Conservation (phyloP, 2,329 filamentous ascomycete genomes). For the Blastomyces emzantsi region DNA sequence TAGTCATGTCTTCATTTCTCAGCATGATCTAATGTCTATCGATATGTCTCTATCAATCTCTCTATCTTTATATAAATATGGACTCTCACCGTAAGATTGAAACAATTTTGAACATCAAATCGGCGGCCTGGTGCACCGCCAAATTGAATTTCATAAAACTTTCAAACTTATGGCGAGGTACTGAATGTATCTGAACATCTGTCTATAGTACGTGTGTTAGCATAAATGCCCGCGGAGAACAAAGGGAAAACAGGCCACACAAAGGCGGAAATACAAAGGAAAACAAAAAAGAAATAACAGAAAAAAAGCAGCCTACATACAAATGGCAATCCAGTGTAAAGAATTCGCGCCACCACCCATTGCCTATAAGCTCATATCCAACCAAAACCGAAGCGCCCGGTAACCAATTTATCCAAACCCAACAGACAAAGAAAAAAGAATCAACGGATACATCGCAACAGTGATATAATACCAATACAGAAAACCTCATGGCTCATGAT, state of each 20-base stretch:
- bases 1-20: not conserved
- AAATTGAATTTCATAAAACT: not conserved
- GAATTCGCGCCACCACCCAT: not conserved
- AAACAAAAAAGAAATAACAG: not conserved
- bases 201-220: not conserved
- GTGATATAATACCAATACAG: not conserved
- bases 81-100: not conserved
- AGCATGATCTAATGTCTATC: not conserved
- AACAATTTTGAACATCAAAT: no score
- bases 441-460: not conserved
- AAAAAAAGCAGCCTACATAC: not conserved
- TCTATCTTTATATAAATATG: not conserved
- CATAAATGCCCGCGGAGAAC: not conserved
- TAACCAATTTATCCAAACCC: not conserved
- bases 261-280: not conserved
- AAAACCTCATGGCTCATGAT: constrained; percentile 1
- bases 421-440: not conserved
- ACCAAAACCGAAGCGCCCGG: not conserved
- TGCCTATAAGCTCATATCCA: not conserved
- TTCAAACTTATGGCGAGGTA: not conserved
- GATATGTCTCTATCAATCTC: not conserved
- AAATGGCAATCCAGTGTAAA: not conserved
- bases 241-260: not conserved
- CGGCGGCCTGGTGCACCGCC: no score
- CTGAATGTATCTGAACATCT: not conserved